A percentile compares a stretch with the other conserved stretches of the same genome.
phyloP scores from a whole-genome alignment of 345 rosid species.

The Cardiospermum halicacabum region DNA sequence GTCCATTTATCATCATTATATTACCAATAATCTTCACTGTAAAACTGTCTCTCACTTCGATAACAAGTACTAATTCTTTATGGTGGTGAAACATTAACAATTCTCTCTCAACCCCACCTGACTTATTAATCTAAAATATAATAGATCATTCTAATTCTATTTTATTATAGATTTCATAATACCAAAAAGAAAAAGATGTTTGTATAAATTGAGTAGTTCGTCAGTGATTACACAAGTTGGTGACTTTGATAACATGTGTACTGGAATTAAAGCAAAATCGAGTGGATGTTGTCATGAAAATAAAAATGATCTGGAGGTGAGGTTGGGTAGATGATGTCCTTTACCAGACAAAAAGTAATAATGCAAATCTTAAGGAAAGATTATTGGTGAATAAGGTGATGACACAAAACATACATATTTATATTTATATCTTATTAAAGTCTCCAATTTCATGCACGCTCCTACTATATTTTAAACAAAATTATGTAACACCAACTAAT shows the following conservation, averaged over 20 bases:
- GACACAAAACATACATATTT: background rate
- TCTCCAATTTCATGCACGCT: conserved; percentile 2
- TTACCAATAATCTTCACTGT: background rate
- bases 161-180: no score
- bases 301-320: no score
- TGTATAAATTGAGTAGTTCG: background rate
- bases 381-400: conserved; percentile 1
- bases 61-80: conserved; percentile 5
- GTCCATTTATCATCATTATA: background rate
- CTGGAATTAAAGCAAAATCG: background rate
- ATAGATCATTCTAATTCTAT: no score
- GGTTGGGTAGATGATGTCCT: background rate
- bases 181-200: background rate
- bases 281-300: no score
- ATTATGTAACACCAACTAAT: no score
- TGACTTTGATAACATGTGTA: background rate
- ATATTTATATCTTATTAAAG: background rate
- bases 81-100: background rate
- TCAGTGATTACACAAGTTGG: background rate
- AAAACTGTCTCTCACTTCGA: conserved; percentile 1
- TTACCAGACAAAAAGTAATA: background rate
- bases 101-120: background rate
- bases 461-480: background rate
- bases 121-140: no score
- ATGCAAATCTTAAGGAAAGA: conserved; percentile 7